Conservation (phyloP, 2,329 filamentous ascomycete genomes). For the Paraphaeosphaeria sporulosa region DNA sequence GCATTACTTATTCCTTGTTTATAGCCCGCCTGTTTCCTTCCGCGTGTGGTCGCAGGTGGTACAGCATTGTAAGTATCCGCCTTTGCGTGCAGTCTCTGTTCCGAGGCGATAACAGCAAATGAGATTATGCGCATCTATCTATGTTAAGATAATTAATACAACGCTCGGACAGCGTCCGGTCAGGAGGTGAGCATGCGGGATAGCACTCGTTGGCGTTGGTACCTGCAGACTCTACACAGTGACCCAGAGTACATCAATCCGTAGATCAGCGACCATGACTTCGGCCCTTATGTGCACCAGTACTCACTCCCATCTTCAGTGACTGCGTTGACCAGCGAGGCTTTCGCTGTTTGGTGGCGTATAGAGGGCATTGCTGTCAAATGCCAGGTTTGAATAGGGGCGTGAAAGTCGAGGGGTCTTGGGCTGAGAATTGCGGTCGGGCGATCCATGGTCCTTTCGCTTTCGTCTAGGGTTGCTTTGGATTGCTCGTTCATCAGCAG, state of each 20-base stretch:
- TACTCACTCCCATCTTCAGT: neutral
- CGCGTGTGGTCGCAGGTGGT: neutral
- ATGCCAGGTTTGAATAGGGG: neutral
- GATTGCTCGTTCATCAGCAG: neutral
- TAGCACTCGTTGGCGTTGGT: neutral
- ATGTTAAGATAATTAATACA: neutral
- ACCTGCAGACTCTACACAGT: neutral
- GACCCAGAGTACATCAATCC: neutral
- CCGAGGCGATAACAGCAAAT: neutral
- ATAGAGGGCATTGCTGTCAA: constrained; percentile 8
- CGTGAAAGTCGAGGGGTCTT: constrained; percentile 13
- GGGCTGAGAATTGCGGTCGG: neutral
- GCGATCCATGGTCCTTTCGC: neutral
- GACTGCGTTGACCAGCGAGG: neutral
- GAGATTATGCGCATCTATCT: neutral
- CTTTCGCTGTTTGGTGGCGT: constrained; percentile 3
- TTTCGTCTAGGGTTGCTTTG: neutral
- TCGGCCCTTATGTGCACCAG: neutral
- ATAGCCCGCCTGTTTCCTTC: neutral
- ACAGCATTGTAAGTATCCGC: neutral
- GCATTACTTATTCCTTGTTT: neutral
- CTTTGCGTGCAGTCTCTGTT: neutral
- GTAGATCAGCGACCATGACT: neutral
- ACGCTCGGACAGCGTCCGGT: neutral
- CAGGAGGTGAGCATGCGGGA: neutral